Base-by-base conservation (phyloP, 768 basidiomycete species). In the Aureoboletus auriporus region DNA sequence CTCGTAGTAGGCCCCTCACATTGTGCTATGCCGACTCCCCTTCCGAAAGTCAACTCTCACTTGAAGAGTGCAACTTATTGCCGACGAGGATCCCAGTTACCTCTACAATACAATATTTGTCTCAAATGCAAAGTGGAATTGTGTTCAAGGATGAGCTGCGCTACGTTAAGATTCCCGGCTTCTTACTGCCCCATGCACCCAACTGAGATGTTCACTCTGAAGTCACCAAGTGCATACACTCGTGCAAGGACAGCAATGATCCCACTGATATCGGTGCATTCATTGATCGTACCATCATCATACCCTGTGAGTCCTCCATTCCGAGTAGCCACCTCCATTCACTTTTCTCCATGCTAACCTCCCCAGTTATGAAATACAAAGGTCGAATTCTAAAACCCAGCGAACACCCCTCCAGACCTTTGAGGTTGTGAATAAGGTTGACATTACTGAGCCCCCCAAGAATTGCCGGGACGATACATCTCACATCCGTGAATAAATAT, bases 331-430 rank as follows among this genome's bases (percentile, higher is more conserved):
- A 13, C 33, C 33, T 14, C 38, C 42, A 27, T 13, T 39, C 20
- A 23, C 20, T 23, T 23, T 23, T 23, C 5, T n/a, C 28, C 26
- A 35, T 35, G 6, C n/a, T 12, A 13, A 44, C 9, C 14, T 23
- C 20, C 20, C 12, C 30, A 60, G 58, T 62, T 16, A 55, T 39
- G 28, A 51, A 34, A 23, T 42, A 14, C 35, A 59, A 47, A 42
- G 52, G 49, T 14, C 10, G 2, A 38, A 69, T 58, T 1, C 63
- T 63, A 6, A 17, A 38, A 28, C 17, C 54, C 8, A 57, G 51
- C 10, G n/a, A 41, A 5, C 48, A 52, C 40, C 33, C 59, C 5
- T 54, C 53, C 23, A 42, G 56, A 11, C 12, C 33, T 64, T 60
- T 16, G 54, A 59, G 11, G 27, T 3, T 4, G 39, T 26, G 12